These are phyloP conservation scores for Backusella tarrabulga DNA, from an alignment of 192 early-diverging fungal genomes.

Conservation along the genomic window DNA sequence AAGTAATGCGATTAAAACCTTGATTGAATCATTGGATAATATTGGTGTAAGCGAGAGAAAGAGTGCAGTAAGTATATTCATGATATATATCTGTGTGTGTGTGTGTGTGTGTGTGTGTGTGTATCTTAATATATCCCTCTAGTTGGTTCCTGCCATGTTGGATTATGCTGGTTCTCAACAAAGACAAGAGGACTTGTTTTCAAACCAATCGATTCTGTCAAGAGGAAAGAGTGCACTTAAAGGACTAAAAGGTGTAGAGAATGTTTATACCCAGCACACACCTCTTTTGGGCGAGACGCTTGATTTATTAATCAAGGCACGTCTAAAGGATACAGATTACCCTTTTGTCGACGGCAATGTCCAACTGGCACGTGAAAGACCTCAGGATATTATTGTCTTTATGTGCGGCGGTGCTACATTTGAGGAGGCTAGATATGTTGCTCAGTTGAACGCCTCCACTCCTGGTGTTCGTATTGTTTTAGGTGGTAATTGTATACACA, in stretches of 20 bases:
- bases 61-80: conserved; percentile 56
- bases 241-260: conserved; percentile 96
- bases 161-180: conserved; percentile 76
- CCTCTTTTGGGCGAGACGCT: conserved; percentile 83
- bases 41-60: conserved; percentile 71
- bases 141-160: conserved; percentile 67
- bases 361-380: conserved; percentile 59
- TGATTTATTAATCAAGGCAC: conserved; percentile 77
- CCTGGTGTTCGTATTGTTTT: conserved; percentile 82
- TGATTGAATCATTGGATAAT: conserved; percentile 74
- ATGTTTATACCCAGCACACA: conserved; percentile 96
- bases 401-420: conserved; percentile 94
- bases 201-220: conserved; percentile 84
- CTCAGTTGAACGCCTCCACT: conserved; percentile 76
- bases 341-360: conserved; percentile 69
- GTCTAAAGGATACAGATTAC: conserved; percentile 71
- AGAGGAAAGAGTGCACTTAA: conserved; percentile 88
- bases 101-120: background rate
- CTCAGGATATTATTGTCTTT: conserved; percentile 95
- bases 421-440: conserved; percentile 87
- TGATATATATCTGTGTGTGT: background rate
- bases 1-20: conserved; percentile 64
- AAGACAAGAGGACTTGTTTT: conserved; percentile 87
- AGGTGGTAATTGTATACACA: conserved; percentile 92
- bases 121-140: background rate